Evolutionary conservation across 2,329 filamentous ascomycete genomes (phyloP).

Genomic region (Penicillium glabrum): DNA sequence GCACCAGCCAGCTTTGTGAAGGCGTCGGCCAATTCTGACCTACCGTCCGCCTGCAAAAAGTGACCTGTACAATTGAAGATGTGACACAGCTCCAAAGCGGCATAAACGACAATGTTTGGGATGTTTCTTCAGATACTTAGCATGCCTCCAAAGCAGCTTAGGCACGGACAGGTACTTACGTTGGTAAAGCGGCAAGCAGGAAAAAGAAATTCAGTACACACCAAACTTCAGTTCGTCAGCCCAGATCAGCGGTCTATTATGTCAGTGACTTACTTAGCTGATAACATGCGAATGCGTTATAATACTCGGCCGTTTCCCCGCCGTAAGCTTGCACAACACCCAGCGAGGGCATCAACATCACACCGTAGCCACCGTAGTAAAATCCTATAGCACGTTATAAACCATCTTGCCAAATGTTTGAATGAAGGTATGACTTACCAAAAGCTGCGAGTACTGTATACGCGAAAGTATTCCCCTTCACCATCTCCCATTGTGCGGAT

Average conservation of each 20-base stretch:
- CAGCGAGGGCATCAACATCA: conserved; percentile 2
- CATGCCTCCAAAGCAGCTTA: neutral
- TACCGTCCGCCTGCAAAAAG: conserved; percentile 2
- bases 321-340: conserved; percentile 6
- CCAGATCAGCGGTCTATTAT: neutral
- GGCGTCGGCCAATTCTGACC: neutral
- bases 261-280: neutral
- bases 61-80: conserved; percentile 4
- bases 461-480: conserved; percentile 8
- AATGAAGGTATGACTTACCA: neutral
- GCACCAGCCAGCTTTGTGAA: conserved; percentile 2
- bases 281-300: conserved; percentile 6
- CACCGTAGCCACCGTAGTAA: conserved; percentile 7
- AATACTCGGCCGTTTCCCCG: conserved; percentile 1
- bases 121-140: conserved; percentile 2
- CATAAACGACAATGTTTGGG: conserved; percentile 4
- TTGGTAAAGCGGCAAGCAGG: conserved; percentile 1
- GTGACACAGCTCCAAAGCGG: conserved; percentile 1
- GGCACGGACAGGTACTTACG: conserved; percentile 1
- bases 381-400: neutral
- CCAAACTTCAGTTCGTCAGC: conserved; percentile 4
- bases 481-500: conserved; percentile 13
- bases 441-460: conserved; percentile 8
- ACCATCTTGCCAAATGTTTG: no score
- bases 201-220: conserved; percentile 9